These are phyloP conservation scores for Takashimella koratensis DNA, from an alignment of 1,284 basidiomycete genomes.

Conservation along the genomic window DNA sequence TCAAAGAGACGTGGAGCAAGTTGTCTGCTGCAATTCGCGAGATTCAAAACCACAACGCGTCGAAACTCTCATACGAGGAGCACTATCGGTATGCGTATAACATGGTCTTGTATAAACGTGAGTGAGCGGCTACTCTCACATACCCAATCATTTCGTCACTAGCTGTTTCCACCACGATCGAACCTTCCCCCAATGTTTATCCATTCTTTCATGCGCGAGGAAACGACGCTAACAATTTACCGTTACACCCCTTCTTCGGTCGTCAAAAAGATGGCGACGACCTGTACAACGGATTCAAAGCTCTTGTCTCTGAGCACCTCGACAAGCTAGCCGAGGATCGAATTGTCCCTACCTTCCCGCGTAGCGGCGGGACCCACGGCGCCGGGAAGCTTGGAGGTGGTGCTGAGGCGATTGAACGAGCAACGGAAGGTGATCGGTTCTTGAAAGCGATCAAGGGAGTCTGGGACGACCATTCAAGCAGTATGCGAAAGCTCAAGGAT, in stretches of 20 bases:
- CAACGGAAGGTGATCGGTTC: slow-evolving; percentile 71
- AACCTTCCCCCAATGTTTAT: no score
- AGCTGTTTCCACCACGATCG: no score
- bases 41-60: slow-evolving; percentile 93
- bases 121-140: slow-evolving; percentile 10
- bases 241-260: no score
- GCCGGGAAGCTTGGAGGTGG: slow-evolving; percentile 36
- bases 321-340: slow-evolving; percentile 70
- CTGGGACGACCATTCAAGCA: slow-evolving; percentile 92
- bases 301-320: slow-evolving; percentile 78
- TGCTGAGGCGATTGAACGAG: slow-evolving; percentile 41
- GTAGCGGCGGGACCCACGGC: slow-evolving; percentile 38
- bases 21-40: slow-evolving; percentile 71
- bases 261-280: slow-evolving; percentile 64
- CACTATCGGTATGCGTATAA: slow-evolving; percentile 93
- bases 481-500: slow-evolving; percentile 84
- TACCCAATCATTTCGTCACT: no score
- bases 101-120: slow-evolving; percentile 77
- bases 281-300: slow-evolving; percentile 82
- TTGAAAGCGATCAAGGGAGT: slow-evolving; percentile 77
- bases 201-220: no score
- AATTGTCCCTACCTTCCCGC: slow-evolving; percentile 80
- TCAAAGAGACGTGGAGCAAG: slow-evolving; percentile 47
- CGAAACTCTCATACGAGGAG: slow-evolving; percentile 92
- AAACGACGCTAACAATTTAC: no score